phyloP scores from a whole-genome alignment of 2,329 filamentous ascomycete species.

The Davidsoniella australis region DNA sequence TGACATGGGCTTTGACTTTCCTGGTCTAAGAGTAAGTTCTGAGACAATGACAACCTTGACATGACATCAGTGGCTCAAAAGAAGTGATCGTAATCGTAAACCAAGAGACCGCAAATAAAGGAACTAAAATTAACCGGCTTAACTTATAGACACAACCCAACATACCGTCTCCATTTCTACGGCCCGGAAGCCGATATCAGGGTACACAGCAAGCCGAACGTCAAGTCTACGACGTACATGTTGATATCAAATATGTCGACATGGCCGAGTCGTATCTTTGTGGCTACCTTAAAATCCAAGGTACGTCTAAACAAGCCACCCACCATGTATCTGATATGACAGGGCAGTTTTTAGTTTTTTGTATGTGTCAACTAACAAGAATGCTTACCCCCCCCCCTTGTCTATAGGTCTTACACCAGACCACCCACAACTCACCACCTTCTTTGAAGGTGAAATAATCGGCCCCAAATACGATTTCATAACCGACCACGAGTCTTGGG shows the following conservation, averaged over 20 bases:
- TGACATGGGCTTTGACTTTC: background rate
- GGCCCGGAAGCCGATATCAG: slow-evolving; percentile 71
- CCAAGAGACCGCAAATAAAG: no score
- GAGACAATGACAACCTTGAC: background rate
- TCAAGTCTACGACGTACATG: slow-evolving; percentile 86
- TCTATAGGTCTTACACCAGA: slow-evolving; percentile 71
- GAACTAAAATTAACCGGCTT: background rate
- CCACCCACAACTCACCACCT: slow-evolving; percentile 93
- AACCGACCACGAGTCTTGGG: slow-evolving; percentile 80
- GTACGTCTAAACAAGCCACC: slow-evolving; percentile 28
- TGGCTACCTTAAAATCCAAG: slow-evolving; percentile 90
- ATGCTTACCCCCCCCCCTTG: slow-evolving; percentile 13
- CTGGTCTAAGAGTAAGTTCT: slow-evolving; percentile 2
- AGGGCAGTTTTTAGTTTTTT: background rate
- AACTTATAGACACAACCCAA: slow-evolving; percentile 25
- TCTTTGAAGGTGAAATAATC: slow-evolving; percentile 96
- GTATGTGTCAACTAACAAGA: background rate
- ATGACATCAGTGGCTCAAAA: background rate
- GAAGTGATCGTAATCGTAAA: background rate
- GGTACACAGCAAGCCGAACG: slow-evolving; percentile 88
- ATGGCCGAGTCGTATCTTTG: slow-evolving; percentile 88
- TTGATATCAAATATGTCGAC: slow-evolving; percentile 93
- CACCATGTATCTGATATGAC: background rate
- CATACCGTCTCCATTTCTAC: slow-evolving; percentile 71
- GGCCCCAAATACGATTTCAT: slow-evolving; percentile 88